Conservation (phyloP, 2,329 filamentous ascomycete species). For the Corinectria fuckeliana region DNA sequence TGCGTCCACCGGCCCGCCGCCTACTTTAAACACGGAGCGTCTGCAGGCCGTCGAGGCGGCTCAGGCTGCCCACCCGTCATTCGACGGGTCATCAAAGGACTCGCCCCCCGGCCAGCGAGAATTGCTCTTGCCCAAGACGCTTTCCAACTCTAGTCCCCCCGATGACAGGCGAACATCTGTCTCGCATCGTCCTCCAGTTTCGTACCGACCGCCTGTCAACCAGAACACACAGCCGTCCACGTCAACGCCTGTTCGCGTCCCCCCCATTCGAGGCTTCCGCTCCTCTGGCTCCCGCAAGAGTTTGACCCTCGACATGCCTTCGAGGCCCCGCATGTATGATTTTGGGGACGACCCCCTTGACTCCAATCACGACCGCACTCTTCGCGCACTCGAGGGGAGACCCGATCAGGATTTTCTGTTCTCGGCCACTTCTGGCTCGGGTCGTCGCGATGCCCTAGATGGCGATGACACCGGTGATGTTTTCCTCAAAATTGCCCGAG, state of each 20-base stretch:
- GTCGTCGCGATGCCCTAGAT: slow-evolving; percentile 43
- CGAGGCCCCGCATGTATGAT: slow-evolving; percentile 52
- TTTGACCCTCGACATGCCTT: slow-evolving; percentile 60
- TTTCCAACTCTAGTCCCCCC: slow-evolving; percentile 46
- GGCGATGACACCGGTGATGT: slow-evolving; percentile 64
- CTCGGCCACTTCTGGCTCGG: slow-evolving; percentile 51
- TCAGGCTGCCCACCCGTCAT: slow-evolving; percentile 29
- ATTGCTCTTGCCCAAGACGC: slow-evolving; percentile 53
- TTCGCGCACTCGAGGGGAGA: slow-evolving; percentile 58
- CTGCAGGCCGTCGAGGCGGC: slow-evolving; percentile 41
- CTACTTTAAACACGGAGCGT: slow-evolving; percentile 43
- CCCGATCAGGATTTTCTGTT: slow-evolving; percentile 39
- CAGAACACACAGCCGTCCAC: slow-evolving; percentile 42
- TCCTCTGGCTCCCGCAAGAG: slow-evolving; percentile 65
- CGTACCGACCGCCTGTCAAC: slow-evolving; percentile 53
- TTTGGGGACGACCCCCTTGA: slow-evolving; percentile 52
- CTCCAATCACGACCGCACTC: slow-evolving; percentile 55
- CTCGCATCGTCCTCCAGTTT: slow-evolving; percentile 55
- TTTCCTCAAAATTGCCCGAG: slow-evolving; percentile 64
- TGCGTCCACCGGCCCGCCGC: slow-evolving; percentile 41
- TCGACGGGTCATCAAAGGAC: slow-evolving; percentile 30
- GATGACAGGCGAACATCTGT: slow-evolving; percentile 56
- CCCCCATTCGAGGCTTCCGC: slow-evolving; percentile 63
- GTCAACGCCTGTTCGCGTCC: slow-evolving; percentile 50
- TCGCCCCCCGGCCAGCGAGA: slow-evolving; percentile 53